These are phyloP conservation scores for Aspergillus sp. DNA, from an alignment of 2,329 filamentous ascomycete genomes.

Conservation along the genomic window DNA sequence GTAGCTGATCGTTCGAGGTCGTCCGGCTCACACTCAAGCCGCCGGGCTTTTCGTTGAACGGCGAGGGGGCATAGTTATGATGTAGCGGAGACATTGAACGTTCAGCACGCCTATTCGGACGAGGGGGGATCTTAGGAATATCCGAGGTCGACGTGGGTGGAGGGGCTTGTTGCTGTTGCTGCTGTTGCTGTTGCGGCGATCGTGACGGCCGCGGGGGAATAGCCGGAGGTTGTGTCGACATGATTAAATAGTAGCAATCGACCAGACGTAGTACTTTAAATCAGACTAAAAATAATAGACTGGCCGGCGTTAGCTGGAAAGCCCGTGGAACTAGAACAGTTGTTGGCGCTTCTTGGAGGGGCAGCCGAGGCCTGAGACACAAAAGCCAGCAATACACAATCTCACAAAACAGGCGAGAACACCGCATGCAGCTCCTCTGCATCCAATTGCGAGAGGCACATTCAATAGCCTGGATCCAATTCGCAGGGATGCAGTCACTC, in stretches of 20 bases:
- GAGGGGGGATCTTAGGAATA: constrained; percentile 67
- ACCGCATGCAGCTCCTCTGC: too few relatives aligned
- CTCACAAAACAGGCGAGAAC: too few relatives aligned
- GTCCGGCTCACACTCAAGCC: constrained; percentile 27
- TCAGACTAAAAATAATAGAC: background rate
- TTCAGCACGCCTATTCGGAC: constrained; percentile 59
- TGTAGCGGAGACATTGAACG: constrained; percentile 70
- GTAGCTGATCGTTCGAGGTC: constrained; percentile 29
- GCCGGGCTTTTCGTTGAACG: constrained; percentile 62
- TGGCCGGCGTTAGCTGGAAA: background rate
- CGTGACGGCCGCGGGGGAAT: constrained; percentile 57
- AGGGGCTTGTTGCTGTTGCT: constrained; percentile 39
- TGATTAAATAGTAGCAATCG: constrained; percentile 14
- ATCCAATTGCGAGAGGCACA: background rate
- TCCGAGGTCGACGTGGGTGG: constrained; percentile 37
- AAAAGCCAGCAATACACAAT: background rate
- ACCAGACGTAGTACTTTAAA: background rate
- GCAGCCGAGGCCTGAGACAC: too few relatives aligned
- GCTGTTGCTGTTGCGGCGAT: constrained; percentile 41
- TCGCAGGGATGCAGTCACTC: background rate
- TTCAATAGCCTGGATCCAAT: too few relatives aligned
- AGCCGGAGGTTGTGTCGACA: constrained; percentile 43
- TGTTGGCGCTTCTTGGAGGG: background rate
- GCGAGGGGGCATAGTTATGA: constrained; percentile 75
- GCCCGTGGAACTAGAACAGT: background rate